Percentiles rank a stretch among this genome's conserved stretches.
Conservation (phyloP, 441 rosid genomes). For the Euphorbia celastroides region DNA sequence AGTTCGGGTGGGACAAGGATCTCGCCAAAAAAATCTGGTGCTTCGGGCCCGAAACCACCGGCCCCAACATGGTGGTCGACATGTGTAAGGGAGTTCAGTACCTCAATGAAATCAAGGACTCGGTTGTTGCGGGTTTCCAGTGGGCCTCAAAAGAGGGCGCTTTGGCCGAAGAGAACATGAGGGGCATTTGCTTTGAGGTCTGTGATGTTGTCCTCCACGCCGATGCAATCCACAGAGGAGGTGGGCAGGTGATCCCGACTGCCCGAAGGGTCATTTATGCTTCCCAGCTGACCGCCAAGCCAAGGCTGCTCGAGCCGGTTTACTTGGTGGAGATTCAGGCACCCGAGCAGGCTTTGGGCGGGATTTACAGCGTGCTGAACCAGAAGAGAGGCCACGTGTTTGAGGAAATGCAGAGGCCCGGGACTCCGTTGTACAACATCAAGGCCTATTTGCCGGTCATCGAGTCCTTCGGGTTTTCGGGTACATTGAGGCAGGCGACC, state of each 20-base stretch:
- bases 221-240: conserved; percentile 53
- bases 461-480: conserved; percentile 41
- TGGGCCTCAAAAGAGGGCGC: conserved; percentile 61
- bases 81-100: conserved; percentile 60
- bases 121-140: conserved; percentile 53
- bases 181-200: conserved; percentile 49
- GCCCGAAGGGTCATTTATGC: conserved; percentile 53
- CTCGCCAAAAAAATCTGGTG: conserved; percentile 57
- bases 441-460: conserved; percentile 45
- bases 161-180: conserved; percentile 52
- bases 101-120: conserved; percentile 51
- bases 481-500: conserved; percentile 34
- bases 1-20: conserved; percentile 55
- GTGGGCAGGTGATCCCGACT: conserved; percentile 52
- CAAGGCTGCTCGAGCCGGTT: conserved; percentile 41
- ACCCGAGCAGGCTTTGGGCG: conserved; percentile 42
- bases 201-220: conserved; percentile 53
- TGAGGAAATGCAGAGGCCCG: conserved; percentile 44
- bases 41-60: conserved; percentile 52
- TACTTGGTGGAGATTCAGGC: conserved; percentile 42
- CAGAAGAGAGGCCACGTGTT: conserved; percentile 45
- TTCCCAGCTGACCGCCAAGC: conserved; percentile 48
- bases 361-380: conserved; percentile 41
- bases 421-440: conserved; percentile 38
- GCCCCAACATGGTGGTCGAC: conserved; percentile 55